phyloP scores from a whole-genome alignment of 768 basidiomycete species.

The Phaffia tasmanica region DNA sequence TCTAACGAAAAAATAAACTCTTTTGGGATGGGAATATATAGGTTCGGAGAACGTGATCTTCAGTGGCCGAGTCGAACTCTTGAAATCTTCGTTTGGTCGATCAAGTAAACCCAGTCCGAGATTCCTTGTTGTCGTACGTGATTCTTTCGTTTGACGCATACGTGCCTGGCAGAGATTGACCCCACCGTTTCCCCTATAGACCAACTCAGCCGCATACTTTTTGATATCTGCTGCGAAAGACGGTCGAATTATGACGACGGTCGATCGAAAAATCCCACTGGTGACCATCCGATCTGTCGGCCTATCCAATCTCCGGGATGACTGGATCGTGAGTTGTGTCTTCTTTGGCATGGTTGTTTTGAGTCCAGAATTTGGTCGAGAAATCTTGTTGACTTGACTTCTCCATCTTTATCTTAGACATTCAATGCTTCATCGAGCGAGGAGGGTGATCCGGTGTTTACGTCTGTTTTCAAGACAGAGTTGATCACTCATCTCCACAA shows the following conservation, averaged over 20 bases:
- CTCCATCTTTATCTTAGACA: constrained; percentile 42
- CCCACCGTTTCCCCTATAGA: not conserved
- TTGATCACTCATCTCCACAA: constrained; percentile 69
- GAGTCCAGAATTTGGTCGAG: not conserved
- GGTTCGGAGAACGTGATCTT: constrained; percentile 69
- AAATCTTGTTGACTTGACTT: not conserved
- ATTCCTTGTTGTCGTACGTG: constrained; percentile 72
- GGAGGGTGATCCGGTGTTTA: constrained; percentile 88
- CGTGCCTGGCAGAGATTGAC: not conserved
- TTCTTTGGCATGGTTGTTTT: not conserved
- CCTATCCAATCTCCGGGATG: constrained; percentile 81
- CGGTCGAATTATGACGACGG: constrained; percentile 47
- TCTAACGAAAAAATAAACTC: not conserved
- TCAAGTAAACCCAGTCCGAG: constrained; percentile 88
- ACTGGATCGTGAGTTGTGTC: constrained; percentile 65
- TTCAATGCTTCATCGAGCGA: constrained; percentile 67
- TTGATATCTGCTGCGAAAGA: constrained; percentile 36
- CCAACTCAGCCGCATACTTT: constrained; percentile 26
- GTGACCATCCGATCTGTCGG: constrained; percentile 75
- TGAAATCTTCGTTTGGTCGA: constrained; percentile 72
- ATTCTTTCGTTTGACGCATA: not conserved
- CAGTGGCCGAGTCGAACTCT: constrained; percentile 64
- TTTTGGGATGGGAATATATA: constrained; percentile 2
- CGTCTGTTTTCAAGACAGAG: constrained; percentile 92
- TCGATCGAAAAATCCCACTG: constrained; percentile 83